phyloP scores from a whole-genome alignment of 2,329 filamentous ascomycete species.

The Penicillium oxalicum region DNA sequence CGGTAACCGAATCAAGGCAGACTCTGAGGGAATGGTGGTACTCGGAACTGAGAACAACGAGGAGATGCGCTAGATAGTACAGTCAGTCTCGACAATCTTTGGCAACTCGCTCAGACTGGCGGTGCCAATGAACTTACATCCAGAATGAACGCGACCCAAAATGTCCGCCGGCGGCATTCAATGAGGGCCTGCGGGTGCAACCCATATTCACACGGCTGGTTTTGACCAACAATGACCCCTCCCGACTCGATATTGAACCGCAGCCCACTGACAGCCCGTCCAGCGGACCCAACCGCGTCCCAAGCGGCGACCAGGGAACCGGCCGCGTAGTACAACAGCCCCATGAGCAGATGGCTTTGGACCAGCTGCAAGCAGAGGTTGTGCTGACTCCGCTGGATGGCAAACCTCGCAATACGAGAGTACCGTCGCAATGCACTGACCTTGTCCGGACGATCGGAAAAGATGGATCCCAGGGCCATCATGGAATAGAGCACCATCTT shows the following conservation, averaged over 20 bases:
- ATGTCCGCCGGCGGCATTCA: conserved; percentile 64
- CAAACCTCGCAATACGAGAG: conserved; percentile 53
- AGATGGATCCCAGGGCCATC: conserved; percentile 53
- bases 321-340: conserved; percentile 59
- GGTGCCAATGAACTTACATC: conserved; percentile 45
- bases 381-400: conserved; percentile 47
- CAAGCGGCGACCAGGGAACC: conserved; percentile 55
- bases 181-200: conserved; percentile 54
- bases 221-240: conserved; percentile 43
- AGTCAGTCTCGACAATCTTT: conserved; percentile 6
- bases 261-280: conserved; percentile 54
- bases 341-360: conserved; percentile 61
- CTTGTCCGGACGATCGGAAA: conserved; percentile 45
- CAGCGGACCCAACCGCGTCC: conserved; percentile 58
- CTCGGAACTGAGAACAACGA: conserved; percentile 51
- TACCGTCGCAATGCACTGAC: conserved; percentile 44
- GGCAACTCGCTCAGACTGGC: background rate
- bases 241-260: conserved; percentile 59
- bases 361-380: conserved; percentile 57
- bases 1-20: conserved; percentile 63
- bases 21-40: conserved; percentile 55
- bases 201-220: conserved; percentile 49
- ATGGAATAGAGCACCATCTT: conserved; percentile 57
- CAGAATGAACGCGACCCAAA: conserved; percentile 66
- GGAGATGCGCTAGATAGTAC: conserved; percentile 48